These are phyloP conservation scores for Candida namnaoensis DNA, from an alignment of 805 yeast species.

Conservation along the genomic window DNA sequence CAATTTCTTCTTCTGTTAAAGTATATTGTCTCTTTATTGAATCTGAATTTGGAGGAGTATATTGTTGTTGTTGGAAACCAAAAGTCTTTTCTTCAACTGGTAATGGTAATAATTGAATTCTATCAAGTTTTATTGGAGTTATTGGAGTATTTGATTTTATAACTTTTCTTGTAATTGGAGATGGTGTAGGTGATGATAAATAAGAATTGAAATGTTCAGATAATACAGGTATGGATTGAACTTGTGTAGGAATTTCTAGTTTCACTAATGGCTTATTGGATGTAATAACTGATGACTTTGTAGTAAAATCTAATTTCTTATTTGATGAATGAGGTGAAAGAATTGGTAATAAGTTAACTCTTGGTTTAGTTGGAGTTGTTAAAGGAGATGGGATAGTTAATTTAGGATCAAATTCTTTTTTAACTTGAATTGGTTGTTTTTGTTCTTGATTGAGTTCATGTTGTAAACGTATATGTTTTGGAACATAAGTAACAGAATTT, in stretches of 20 bases:
- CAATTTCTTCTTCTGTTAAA: conserved; percentile 5
- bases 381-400: neutral
- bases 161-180: neutral
- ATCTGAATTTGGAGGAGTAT: neutral
- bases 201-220: too few species aligned
- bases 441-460: too few species aligned
- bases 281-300: too few species aligned
- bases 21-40: too few species aligned
- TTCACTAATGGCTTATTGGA: too few species aligned
- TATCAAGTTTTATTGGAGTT: neutral
- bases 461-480: too few species aligned
- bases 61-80: neutral
- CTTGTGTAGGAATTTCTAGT: too few species aligned
- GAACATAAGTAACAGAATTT: neutral
- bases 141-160: neutral
- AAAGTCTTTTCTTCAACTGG: neutral
- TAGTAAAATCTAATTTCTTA: too few species aligned
- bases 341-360: neutral
- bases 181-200: neutral
- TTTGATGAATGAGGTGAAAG: neutral
- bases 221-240: too few species aligned
- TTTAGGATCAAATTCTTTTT: too few species aligned
- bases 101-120: neutral
- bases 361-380: neutral
- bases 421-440: too few species aligned